These are phyloP conservation scores for Corylus americana DNA, from an alignment of 306 rosid genomes.

Conservation along the genomic window DNA sequence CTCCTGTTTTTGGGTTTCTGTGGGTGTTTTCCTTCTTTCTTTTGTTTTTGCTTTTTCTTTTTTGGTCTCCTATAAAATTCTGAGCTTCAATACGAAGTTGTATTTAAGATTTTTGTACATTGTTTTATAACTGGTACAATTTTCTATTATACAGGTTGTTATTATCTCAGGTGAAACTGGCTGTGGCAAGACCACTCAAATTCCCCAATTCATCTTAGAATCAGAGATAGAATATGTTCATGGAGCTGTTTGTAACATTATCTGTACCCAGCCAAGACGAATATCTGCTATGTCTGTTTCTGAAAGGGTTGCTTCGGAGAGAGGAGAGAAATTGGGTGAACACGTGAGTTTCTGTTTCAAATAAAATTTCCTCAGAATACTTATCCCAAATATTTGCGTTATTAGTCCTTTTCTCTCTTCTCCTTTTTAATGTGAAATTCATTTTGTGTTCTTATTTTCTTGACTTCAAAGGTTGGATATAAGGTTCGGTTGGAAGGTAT, in stretches of 20 bases:
- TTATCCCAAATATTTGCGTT: background rate
- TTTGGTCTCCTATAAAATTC: background rate
- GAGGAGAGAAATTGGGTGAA: constrained; percentile 97
- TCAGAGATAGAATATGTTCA: constrained; percentile 69
- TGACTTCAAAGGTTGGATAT: constrained; percentile 75
- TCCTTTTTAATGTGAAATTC: constrained; percentile 7
- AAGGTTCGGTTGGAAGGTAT: constrained; percentile 96
- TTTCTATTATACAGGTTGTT: constrained; percentile 57
- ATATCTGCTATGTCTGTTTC: constrained; percentile 97
- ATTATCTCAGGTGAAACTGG: constrained; percentile 96
- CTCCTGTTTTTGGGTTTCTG: too few species aligned
- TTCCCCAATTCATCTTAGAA: constrained; percentile 95
- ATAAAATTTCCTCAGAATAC: constrained; percentile 20
- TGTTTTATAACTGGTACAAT: background rate
- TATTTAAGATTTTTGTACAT: background rate
- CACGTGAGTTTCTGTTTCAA: constrained; percentile 65
- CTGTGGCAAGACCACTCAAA: constrained; percentile 98
- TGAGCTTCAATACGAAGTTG: background rate
- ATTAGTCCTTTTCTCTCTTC: background rate
- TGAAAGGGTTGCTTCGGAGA: constrained; percentile 89
- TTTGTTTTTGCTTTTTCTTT: too few species aligned
- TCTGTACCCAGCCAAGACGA: constrained; percentile 97
- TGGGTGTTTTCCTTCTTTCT: too few species aligned
- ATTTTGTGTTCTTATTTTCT: constrained; percentile 15
- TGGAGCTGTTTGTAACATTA: constrained; percentile 82